A percentile compares a stretch with the other conserved stretches of the same genome.
phyloP scores from a whole-genome alignment of 495 filamentous ascomycete genomes.

The Hypoxylon rickii region DNA sequence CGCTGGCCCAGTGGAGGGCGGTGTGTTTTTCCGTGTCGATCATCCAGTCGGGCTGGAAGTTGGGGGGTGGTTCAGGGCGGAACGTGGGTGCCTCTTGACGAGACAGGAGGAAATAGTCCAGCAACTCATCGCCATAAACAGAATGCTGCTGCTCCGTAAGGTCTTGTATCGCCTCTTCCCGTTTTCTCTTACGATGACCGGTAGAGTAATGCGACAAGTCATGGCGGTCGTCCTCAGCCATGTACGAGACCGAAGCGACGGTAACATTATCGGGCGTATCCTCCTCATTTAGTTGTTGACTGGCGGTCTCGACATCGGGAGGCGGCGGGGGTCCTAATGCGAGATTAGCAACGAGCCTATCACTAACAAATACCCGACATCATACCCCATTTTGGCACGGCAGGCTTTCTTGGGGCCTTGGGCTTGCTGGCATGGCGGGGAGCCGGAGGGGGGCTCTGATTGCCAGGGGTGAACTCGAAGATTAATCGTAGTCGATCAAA shows the following conservation, averaged over 20 bases:
- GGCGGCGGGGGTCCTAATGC: constrained; percentile 21
- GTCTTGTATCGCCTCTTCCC: constrained; percentile 67
- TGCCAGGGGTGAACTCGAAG: constrained; percentile 85
- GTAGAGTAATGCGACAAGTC: constrained; percentile 68
- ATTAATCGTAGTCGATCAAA: constrained; percentile 81
- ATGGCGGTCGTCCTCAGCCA: constrained; percentile 78
- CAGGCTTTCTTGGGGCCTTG: constrained; percentile 65
- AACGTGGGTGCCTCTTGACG: constrained; percentile 68
- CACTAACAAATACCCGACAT: background rate
- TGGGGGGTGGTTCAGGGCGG: constrained; percentile 75
- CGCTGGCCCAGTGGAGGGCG: constrained; percentile 92
- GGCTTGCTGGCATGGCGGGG: constrained; percentile 88
- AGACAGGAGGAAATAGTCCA: constrained; percentile 92
- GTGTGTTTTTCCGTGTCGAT: constrained; percentile 91
- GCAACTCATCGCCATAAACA: constrained; percentile 86
- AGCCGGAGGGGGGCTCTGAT: constrained; percentile 86
- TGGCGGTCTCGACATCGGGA: constrained; percentile 51
- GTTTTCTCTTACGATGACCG: constrained; percentile 78
- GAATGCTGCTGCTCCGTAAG: constrained; percentile 78
- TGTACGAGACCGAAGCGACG: constrained; percentile 77
- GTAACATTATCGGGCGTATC: constrained; percentile 82
- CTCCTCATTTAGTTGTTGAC: constrained; percentile 71
- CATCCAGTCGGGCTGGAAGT: constrained; percentile 82
- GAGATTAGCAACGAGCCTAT: constrained; percentile 34
- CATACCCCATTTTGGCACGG: constrained; percentile 55